phyloP scores from a whole-genome alignment of 2,329 filamentous ascomycete genomes.

The Pseudocercospora vitis region DNA sequence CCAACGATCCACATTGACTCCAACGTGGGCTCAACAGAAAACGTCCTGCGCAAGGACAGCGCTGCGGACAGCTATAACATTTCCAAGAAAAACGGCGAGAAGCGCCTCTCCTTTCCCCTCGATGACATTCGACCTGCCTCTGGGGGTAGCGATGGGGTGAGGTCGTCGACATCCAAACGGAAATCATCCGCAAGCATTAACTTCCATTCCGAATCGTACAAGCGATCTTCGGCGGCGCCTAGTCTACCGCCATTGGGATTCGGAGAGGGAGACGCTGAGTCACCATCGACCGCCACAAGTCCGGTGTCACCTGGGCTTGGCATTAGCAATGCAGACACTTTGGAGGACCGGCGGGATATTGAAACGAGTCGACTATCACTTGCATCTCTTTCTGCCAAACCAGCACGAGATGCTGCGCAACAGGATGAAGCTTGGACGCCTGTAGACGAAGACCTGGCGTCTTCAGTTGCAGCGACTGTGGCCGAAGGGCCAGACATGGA shows the following conservation, averaged over 20 bases:
- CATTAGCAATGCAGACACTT: slow-evolving; percentile 8
- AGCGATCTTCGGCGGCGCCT: slow-evolving; percentile 15
- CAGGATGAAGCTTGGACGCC: slow-evolving; percentile 22
- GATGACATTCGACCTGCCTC: slow-evolving; percentile 7
- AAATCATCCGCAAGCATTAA: slow-evolving; percentile 12
- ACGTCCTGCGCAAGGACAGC: slow-evolving; percentile 13
- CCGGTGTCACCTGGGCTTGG: slow-evolving; percentile 17
- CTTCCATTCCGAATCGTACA: slow-evolving; percentile 4
- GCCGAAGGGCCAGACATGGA: slow-evolving; percentile 27
- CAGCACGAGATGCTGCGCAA: slow-evolving; percentile 41
- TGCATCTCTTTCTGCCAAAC: slow-evolving; percentile 17
- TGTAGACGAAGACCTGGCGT: slow-evolving; percentile 25
- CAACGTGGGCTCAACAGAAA: slow-evolving; percentile 46
- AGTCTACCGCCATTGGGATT: slow-evolving; percentile 15
- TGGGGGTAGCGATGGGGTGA: background rate
- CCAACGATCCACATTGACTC: slow-evolving; percentile 50
- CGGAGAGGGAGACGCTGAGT: slow-evolving; percentile 2
- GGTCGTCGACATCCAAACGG: background rate
- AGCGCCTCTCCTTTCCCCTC: slow-evolving; percentile 17
- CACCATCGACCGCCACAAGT: background rate
- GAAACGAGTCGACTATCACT: slow-evolving; percentile 21
- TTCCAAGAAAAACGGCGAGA: slow-evolving; percentile 10
- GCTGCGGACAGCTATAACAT: slow-evolving; percentile 11
- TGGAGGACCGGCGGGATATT: slow-evolving; percentile 10
- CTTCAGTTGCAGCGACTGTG: slow-evolving; percentile 27